Evolutionary conservation across 2,329 filamentous ascomycete species (phyloP), one percentile per base, ranked within the genome.

Genomic region (Pseudogymnoascus sp.): DNA sequence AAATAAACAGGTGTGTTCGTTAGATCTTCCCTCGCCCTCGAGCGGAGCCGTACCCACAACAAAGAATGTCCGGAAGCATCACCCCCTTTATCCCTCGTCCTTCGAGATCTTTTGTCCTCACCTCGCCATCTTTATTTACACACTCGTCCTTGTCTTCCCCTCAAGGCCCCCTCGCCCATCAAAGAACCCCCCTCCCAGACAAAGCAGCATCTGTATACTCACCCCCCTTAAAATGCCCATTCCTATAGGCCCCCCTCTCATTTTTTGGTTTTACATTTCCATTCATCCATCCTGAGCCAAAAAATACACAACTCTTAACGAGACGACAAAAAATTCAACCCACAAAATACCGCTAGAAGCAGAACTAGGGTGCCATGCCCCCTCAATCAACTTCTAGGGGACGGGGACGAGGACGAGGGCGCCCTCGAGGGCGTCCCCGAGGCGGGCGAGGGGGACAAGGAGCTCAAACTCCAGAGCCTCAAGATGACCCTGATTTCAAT

Each of bases 61-160:
- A 55, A 55, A 55, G 48, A 55, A 55, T 21, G 18, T 33, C 48
- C 48, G 48, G 27, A 55, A 55, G 48, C 48, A 55, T 55, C 48
- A 33, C 4, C 27, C 48, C 48, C 48, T 33, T 55, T 55, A 31
- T 55, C 9, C 27, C 29, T 33, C n/a, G n/a, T 4, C 27, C 48
- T 55, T 55, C 48, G 9, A 55, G 2, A 1, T 55, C 48, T 55
- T 55, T 55, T 55, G 48, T 55, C 29, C n/a, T 21, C n/a, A 6
- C n/a, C 40, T 33, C 48, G 5, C 48, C 29, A 55, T 33, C 48
- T 55, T 55, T 55, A 55, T 55, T 5, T n/a, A 18, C 15, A 18
- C 27, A 31, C 48, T n/a, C 48, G n/a, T 18, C 27, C 48, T 55
- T 55, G 48, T 55, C 27, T 7, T 5, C 25, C n/a, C 45, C 29